Base-by-base conservation (phyloP, 139 green algal genomes). In the Coelastrella sp. region DNA sequence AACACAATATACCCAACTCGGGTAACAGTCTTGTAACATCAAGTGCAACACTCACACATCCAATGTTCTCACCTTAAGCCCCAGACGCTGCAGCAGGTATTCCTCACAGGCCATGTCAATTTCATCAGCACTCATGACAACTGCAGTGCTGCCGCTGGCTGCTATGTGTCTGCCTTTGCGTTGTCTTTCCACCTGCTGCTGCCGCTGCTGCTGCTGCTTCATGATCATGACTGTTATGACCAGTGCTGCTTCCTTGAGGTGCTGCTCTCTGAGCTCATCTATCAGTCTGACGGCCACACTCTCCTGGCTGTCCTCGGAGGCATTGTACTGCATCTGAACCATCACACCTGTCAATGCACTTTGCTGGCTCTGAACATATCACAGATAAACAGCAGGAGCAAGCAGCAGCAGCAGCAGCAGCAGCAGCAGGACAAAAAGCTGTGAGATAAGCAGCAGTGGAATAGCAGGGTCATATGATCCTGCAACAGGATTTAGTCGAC, bases 201-300 rank as follows among this genome's bases (percentile, higher is more conserved):
- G 69, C 69, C 45, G 71, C 45, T 64, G 71, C 71, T 77, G 68
- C 68, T 37, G 68, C 40, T 79, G 45, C 27, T 34, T 40, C 9
- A 17, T 35, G 48, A 69, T 21, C 51, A 81, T 51, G 30, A 69
- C 51, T 17, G 50, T 57, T 5, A 50, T 21, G 4, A 59, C 74
- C 51, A 53, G 9, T 23, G 74, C 51, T 41, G 74, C 74, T 43
- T 81, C 74, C 51, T 81, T 81, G 2, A 69, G 51, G 50, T 68
- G 51, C 11, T 67, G 34, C 7, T 81, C 74, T 6, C 74, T 37
- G 25, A 81, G 51, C 34, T 81, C 74, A 38, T 81, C 74, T 8
- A 81, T 21, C 51, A 81, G 74, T 63, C 69, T 81, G 50, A 68
- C 50, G 21, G 27, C 23, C 74, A 81, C 74, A 21, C 74, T 51